phyloP scores from a whole-genome alignment of 75 land plant genomes.

The Sequoiadendron giganteum region DNA sequence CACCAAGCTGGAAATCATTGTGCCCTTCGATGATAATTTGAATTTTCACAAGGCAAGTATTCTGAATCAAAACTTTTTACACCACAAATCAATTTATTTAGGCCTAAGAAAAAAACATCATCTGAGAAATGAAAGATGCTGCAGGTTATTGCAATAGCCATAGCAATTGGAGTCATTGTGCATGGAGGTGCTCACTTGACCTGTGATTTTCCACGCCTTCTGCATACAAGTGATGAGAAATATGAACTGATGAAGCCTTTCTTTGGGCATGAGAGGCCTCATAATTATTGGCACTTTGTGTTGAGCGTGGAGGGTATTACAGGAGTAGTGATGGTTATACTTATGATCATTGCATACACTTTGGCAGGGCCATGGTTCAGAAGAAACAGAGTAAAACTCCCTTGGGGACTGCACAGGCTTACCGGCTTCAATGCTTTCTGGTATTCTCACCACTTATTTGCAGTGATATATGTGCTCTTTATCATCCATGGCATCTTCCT shows the following conservation, averaged over 20 bases:
- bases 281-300: conserved; percentile 16
- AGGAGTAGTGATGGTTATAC: conserved; percentile 25
- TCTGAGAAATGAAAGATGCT: neutral
- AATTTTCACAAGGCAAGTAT: conserved; percentile 21
- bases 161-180: conserved; percentile 18
- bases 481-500: conserved; percentile 18
- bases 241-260: conserved; percentile 12
- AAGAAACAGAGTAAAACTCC: conserved; percentile 22
- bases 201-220: conserved; percentile 28
- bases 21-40: conserved; percentile 23
- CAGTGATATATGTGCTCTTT: conserved; percentile 20
- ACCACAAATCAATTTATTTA: neutral
- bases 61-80: neutral
- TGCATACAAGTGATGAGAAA: neutral
- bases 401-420: conserved; percentile 30
- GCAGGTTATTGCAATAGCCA: conserved; percentile 22
- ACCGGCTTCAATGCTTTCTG: conserved; percentile 39
- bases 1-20: conserved; percentile 10
- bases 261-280: conserved; percentile 19
- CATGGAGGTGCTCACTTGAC: conserved; percentile 22
- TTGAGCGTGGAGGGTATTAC: conserved; percentile 17
- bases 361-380: conserved; percentile 23
- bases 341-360: conserved; percentile 24
- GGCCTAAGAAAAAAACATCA: neutral
- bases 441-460: conserved; percentile 34